phyloP scores from a whole-genome alignment of 2,329 filamentous ascomycete genomes.

The Pleurostoma richardsiae region DNA sequence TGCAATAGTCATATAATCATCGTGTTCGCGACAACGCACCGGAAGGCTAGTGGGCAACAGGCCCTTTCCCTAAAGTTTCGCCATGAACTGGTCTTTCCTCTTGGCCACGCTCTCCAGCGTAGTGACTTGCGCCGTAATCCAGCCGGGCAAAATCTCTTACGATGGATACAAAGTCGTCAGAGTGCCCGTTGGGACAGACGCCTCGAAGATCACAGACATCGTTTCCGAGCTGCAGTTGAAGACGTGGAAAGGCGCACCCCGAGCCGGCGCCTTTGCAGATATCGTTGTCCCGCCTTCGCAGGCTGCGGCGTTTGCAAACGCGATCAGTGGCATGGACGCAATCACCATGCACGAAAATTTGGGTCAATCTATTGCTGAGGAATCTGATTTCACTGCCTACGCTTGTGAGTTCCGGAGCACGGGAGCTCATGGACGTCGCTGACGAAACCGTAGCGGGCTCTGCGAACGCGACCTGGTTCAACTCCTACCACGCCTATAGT shows the following conservation, averaged over 20 bases:
- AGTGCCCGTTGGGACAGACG: slow-evolving; percentile 27
- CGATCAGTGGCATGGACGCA: slow-evolving; percentile 21
- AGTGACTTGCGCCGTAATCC: background rate
- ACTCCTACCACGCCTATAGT: slow-evolving; percentile 45
- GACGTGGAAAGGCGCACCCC: slow-evolving; percentile 30
- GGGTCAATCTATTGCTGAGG: slow-evolving; percentile 28
- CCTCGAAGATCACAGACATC: slow-evolving; percentile 24
- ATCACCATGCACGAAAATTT: slow-evolving; percentile 32
- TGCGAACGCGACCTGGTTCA: slow-evolving; percentile 38
- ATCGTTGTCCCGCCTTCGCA: slow-evolving; percentile 31
- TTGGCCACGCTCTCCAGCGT: background rate
- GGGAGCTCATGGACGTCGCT: background rate
- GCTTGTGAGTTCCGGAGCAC: slow-evolving; percentile 15
- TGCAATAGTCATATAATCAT: background rate
- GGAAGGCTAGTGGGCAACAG: background rate
- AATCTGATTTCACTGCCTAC: slow-evolving; percentile 23
- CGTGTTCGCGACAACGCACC: background rate
- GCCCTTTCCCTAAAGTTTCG: background rate
- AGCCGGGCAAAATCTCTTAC: slow-evolving; percentile 24
- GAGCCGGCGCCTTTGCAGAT: slow-evolving; percentile 28
- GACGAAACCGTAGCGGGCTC: background rate
- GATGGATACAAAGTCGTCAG: slow-evolving; percentile 40
- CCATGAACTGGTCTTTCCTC: background rate
- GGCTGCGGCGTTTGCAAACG: slow-evolving; percentile 24
- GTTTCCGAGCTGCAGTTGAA: slow-evolving; percentile 25